Evolutionary conservation across 257 asterid species (phyloP), one percentile per base, ranked within the genome.

Genomic region (Schizonepeta tenuifolia): DNA sequence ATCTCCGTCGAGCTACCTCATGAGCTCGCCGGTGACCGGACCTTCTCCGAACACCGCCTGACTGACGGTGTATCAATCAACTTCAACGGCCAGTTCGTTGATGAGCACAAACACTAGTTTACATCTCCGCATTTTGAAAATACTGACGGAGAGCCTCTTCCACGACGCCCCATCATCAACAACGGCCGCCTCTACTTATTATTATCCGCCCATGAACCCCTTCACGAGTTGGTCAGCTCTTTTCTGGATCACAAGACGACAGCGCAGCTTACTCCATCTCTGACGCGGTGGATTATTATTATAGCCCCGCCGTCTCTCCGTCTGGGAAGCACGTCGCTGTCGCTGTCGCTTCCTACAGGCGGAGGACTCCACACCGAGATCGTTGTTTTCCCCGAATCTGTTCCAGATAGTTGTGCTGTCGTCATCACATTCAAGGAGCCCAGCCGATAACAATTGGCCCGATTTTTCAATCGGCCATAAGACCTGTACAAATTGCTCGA

Each of bases 361-460:
- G 78, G 5, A 85, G 86, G 4, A 31, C 80, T 93, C 14, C 75
- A 17, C 12, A 93, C 96, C 0, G 92, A 87, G 64, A 87, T 93
- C 24, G 87, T 90, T 20, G 92, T 86, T 40, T 89, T 86, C 43
- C 66, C 50, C 0, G 87, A 78, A 12, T 78, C 87, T 9, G 83
- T 89, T 33, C 86, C 90, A 7, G 38, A 49, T 0, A 80, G 51
- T 60, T 85, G 91, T 6, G 73, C 72, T 15, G 22, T 78, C 0
- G 78, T 89, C n/a, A n/a, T n/a, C n/a, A n/a, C n/a, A 83, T 47
- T 82, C 95, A 1, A 90, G 98, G 97, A 90, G 90, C 71, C 96
- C 95, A 2, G 80, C 82, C 1, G 90, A 86, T 59, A 43, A 77
- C 31, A 75, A 66, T 87, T 31, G 97, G 98, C 12, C 95, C 93